Evolutionary conservation across 441 rosid genomes (phyloP).

Genomic region (Gossypium gossypioides): DNA sequence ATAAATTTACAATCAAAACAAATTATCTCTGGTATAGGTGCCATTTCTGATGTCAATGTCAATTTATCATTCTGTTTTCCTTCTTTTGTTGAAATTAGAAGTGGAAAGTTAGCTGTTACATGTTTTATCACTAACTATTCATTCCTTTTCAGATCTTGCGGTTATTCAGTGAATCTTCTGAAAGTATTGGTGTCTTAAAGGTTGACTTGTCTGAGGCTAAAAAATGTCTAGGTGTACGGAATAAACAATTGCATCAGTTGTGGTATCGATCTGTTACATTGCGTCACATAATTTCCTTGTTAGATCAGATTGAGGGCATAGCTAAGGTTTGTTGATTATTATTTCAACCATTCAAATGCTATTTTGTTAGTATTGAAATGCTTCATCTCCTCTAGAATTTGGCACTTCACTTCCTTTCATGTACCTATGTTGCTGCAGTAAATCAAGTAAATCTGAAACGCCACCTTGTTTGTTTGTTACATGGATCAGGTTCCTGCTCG

Average conservation of each 20-base stretch:
- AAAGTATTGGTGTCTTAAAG: conserved; percentile 58
- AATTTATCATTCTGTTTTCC: not conserved
- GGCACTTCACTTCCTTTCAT: not conserved
- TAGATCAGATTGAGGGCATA: conserved; percentile 96
- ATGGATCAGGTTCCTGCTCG: conserved; percentile 77
- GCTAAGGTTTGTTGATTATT: conserved; percentile 63
- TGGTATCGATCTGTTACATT: conserved; percentile 99
- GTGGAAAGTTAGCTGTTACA: not conserved
- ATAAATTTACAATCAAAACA: no score
- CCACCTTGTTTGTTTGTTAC: conserved; percentile 19
- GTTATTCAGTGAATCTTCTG: conserved; percentile 87
- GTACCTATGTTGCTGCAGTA: not conserved
- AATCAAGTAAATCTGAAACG: conserved; percentile 13
- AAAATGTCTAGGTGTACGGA: conserved; percentile 70
- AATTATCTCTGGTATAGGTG: no score
- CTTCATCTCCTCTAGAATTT: not conserved
- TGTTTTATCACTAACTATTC: not conserved
- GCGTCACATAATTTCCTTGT: conserved; percentile 82
- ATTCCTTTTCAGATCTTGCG: conserved; percentile 68
- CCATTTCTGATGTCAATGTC: not conserved
- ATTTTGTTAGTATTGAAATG: not conserved
- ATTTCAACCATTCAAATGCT: not conserved
- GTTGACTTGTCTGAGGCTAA: conserved; percentile 86
- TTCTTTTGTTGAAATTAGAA: not conserved
- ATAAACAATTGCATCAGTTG: conserved; percentile 91